phyloP scores from a whole-genome alignment of 495 filamentous ascomycete species.

The Neurospora sp. region DNA sequence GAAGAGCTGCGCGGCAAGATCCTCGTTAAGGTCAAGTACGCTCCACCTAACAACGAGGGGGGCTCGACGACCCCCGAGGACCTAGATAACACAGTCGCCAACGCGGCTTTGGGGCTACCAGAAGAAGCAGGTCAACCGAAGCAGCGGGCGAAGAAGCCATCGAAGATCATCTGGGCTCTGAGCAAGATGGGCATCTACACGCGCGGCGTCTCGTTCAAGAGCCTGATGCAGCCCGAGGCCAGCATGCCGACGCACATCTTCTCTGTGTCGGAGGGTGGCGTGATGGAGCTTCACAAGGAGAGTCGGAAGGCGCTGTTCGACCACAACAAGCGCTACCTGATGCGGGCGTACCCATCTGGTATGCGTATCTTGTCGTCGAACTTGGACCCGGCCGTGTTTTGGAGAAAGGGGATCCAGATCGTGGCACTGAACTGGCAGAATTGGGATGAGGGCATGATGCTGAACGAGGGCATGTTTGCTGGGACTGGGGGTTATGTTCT shows the following conservation, averaged over 20 bases:
- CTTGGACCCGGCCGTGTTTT: constrained; percentile 71
- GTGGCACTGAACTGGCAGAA: constrained; percentile 94
- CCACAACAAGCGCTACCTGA: constrained; percentile 75
- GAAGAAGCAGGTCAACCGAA: background rate
- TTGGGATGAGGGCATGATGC: constrained; percentile 87
- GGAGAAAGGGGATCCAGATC: constrained; percentile 83
- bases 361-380: constrained; percentile 77
- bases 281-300: constrained; percentile 58
- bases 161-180: constrained; percentile 67
- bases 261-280: constrained; percentile 71
- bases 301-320: constrained; percentile 53
- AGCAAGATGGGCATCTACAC: constrained; percentile 74
- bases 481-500: constrained; percentile 73
- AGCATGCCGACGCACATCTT: constrained; percentile 74
- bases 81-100: background rate
- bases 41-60: constrained; percentile 29
- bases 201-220: constrained; percentile 66
- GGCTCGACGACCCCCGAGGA: constrained; percentile 5
- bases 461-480: constrained; percentile 87
- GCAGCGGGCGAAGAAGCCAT: constrained; percentile 26
- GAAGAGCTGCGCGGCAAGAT: constrained; percentile 64
- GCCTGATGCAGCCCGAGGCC: constrained; percentile 50
- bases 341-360: constrained; percentile 83
- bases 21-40: constrained; percentile 81
- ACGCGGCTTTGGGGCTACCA: background rate